Evolutionary conservation across 768 basidiomycete genomes (phyloP).

Genomic region (Mycena vulgaris): DNA sequence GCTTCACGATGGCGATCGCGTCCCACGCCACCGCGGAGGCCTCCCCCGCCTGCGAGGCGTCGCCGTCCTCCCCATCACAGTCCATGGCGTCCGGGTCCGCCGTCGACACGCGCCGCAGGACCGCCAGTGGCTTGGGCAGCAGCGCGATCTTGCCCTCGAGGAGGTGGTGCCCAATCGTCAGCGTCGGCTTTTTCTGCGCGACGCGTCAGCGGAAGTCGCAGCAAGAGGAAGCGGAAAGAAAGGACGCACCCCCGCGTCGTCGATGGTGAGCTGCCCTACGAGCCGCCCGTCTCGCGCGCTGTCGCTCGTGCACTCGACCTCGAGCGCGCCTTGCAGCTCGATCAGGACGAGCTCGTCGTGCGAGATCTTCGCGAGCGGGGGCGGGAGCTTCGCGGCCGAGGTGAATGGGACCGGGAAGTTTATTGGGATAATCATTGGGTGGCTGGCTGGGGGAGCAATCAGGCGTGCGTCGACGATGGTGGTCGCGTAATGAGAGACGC

Average conservation of each 20-base stretch:
- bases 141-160: slow-evolving; percentile 88
- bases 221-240: neutral
- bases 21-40: slow-evolving; percentile 64
- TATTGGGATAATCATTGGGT: slow-evolving; percentile 78
- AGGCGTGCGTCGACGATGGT: neutral
- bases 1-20: slow-evolving; percentile 79
- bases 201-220: neutral
- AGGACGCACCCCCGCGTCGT: slow-evolving; percentile 67
- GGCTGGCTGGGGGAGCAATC: neutral
- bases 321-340: slow-evolving; percentile 89
- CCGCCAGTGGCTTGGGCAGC: slow-evolving; percentile 86
- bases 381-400: slow-evolving; percentile 66
- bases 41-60: slow-evolving; percentile 8
- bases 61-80: neutral
- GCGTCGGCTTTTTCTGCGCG: slow-evolving; percentile 79
- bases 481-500: slow-evolving; percentile 4
- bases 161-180: slow-evolving; percentile 90
- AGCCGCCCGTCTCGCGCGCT: slow-evolving; percentile 75
- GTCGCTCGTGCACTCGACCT: slow-evolving; percentile 69
- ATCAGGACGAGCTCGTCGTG: slow-evolving; percentile 86
- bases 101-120: slow-evolving; percentile 68
- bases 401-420: slow-evolving; percentile 57
- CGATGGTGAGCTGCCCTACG: slow-evolving; percentile 84
- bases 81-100: slow-evolving; percentile 39
- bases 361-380: slow-evolving; percentile 79